A percentile compares a stretch with the other conserved stretches of the same genome.
phyloP scores from a whole-genome alignment of 768 basidiomycete species.

The Pulveroboletus sp. region DNA sequence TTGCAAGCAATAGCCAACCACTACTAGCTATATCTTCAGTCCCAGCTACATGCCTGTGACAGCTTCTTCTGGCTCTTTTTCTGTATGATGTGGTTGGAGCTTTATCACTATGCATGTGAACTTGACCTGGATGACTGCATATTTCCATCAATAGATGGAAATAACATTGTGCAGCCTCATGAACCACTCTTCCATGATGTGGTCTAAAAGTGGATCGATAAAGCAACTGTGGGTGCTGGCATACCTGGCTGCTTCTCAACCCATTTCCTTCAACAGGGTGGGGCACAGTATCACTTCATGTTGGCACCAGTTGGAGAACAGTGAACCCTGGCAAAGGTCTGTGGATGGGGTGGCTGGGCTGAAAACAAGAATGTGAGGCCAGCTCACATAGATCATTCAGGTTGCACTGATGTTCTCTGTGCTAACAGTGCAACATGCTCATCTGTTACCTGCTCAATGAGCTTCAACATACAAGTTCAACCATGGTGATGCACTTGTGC shows the following conservation, averaged over 20 bases:
- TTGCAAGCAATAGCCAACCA: slow-evolving; percentile 18
- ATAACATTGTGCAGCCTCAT: background rate
- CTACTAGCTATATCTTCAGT: slow-evolving; percentile 34
- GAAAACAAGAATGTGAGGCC: too few species aligned
- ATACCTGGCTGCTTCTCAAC: too few species aligned
- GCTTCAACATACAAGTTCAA: background rate
- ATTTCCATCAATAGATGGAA: background rate
- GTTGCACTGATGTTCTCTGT: background rate
- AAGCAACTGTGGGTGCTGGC: background rate
- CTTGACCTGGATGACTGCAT: background rate
- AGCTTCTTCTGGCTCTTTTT: slow-evolving; percentile 20
- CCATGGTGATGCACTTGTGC: background rate
- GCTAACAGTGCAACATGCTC: background rate
- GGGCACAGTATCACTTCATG: too few species aligned
- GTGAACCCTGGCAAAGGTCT: too few species aligned
- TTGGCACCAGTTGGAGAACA: too few species aligned
- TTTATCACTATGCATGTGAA: background rate
- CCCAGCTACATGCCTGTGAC: slow-evolving; percentile 29
- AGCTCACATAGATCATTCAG: too few species aligned
- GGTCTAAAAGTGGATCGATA: background rate
- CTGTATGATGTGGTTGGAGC: background rate
- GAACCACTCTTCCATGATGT: background rate
- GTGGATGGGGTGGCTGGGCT: too few species aligned
- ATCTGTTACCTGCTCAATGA: background rate
- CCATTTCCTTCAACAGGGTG: too few species aligned